Percentiles rank a stretch among this genome's conserved stretches.
Conservation (phyloP, 2,329 filamentous ascomycete genomes). For the Venturia pyrina region DNA sequence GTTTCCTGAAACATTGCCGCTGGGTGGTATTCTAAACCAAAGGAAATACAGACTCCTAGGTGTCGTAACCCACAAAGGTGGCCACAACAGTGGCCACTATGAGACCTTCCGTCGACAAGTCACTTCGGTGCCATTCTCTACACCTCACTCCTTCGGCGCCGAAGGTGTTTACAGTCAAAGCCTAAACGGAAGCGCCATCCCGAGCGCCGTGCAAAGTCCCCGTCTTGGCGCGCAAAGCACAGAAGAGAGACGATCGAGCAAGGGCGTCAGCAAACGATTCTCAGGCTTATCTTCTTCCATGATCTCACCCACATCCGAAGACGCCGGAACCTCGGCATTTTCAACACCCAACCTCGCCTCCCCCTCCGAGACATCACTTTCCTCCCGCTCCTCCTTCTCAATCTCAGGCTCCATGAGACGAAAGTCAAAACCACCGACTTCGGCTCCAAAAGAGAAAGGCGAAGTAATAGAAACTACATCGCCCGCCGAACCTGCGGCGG, state of each 20-base stretch:
- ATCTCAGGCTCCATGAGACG: slow-evolving; percentile 2
- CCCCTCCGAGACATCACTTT: slow-evolving; percentile 24
- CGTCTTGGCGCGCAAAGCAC: not conserved
- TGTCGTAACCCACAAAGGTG: slow-evolving; percentile 88
- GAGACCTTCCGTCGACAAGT: slow-evolving; percentile 90
- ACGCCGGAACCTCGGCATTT: slow-evolving; percentile 24
- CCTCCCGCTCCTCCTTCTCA: slow-evolving; percentile 23
- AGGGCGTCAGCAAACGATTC: not conserved
- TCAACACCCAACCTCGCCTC: slow-evolving; percentile 9
- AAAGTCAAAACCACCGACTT: slow-evolving; percentile 3
- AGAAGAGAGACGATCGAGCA: not conserved
- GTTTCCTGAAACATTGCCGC: slow-evolving; percentile 75
- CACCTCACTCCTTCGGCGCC: slow-evolving; percentile 66
- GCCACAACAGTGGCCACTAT: slow-evolving; percentile 93
- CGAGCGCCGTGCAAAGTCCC: slow-evolving; percentile 7
- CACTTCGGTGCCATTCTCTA: slow-evolving; percentile 68
- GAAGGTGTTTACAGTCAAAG: slow-evolving; percentile 52
- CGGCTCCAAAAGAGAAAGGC: slow-evolving; percentile 1
- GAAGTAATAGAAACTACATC: slow-evolving; percentile 12
- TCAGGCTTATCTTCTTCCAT: not conserved
- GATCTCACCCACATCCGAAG: slow-evolving; percentile 17
- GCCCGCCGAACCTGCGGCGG: slow-evolving; percentile 8
- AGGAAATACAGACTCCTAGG: slow-evolving; percentile 76
- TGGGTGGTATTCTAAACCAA: slow-evolving; percentile 70
- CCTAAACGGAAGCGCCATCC: not conserved